Conservation (phyloP, 257 asterid species). For the Salvia splendens region DNA sequence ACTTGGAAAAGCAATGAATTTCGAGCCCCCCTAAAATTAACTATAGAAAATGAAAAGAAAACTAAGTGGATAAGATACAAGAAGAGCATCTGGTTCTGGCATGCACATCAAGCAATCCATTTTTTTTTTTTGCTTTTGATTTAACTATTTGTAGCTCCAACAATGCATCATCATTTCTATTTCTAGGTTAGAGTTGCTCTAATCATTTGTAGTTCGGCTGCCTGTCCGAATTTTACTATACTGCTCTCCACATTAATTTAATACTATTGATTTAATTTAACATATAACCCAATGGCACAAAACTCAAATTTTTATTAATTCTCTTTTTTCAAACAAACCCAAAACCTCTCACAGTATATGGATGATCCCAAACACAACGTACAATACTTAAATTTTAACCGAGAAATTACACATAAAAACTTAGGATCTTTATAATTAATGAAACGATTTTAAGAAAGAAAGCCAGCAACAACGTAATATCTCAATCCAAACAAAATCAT, state of each 20-base stretch:
- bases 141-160: slow-evolving; percentile 16
- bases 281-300: background rate
- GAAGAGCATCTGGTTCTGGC: slow-evolving; percentile 23
- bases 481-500: background rate
- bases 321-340: too few relatives aligned
- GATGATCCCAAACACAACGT: background rate
- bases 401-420: background rate
- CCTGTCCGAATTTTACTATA: background rate
- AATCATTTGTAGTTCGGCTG: slow-evolving; percentile 35
- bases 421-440: background rate
- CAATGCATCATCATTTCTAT: slow-evolving; percentile 29
- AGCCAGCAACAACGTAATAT: background rate
- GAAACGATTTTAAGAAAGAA: slow-evolving; percentile 2
- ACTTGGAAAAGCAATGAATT: background rate
- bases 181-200: slow-evolving; percentile 22
- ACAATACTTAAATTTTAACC: background rate
- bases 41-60: background rate
- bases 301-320: too few relatives aligned
- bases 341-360: too few relatives aligned
- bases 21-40: background rate
- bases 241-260: too few relatives aligned
- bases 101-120: slow-evolving; percentile 29
- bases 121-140: background rate
- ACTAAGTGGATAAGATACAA: background rate
- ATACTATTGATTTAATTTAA: background rate